Evolutionary conservation across 805 yeast species (phyloP).

Genomic region (Monosporozyma solicola): DNA sequence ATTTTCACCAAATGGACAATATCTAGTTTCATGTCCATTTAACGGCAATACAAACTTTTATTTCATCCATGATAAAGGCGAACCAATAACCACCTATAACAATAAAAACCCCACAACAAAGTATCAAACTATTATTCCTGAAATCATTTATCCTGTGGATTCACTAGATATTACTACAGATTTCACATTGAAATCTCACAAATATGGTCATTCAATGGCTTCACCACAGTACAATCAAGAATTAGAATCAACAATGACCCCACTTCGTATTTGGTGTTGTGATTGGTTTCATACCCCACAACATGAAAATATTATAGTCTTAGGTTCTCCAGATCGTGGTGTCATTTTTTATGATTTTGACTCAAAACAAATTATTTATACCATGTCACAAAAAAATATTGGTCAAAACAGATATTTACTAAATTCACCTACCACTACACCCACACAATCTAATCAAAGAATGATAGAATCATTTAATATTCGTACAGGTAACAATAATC

Average conservation of each 20-base stretch:
- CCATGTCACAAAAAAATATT: conserved; percentile 22
- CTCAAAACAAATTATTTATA: conserved; percentile 15
- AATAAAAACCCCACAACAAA: conserved; percentile 2
- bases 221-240: not conserved
- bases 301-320: conserved; percentile 39
- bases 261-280: conserved; percentile 43
- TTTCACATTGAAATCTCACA: not conserved
- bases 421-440: not conserved
- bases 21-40: conserved; percentile 60
- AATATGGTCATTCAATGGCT: not conserved
- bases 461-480: not conserved
- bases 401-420: not conserved
- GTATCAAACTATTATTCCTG: conserved; percentile 10
- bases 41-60: conserved; percentile 66
- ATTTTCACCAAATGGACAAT: conserved; percentile 68
- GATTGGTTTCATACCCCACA: conserved; percentile 56
- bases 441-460: not conserved
- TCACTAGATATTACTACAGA: conserved; percentile 16
- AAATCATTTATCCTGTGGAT: conserved; percentile 25
- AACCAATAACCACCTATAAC: conserved; percentile 9
- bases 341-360: conserved; percentile 39
- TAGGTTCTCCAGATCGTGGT: conserved; percentile 72
- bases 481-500: not conserved
- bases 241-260: conserved; percentile 1
- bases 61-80: conserved; percentile 40